Percentiles rank a stretch among this genome's conserved stretches.
phyloP scores from a whole-genome alignment of 345 rosid genomes.

The Aquilaria yunnanensis region DNA sequence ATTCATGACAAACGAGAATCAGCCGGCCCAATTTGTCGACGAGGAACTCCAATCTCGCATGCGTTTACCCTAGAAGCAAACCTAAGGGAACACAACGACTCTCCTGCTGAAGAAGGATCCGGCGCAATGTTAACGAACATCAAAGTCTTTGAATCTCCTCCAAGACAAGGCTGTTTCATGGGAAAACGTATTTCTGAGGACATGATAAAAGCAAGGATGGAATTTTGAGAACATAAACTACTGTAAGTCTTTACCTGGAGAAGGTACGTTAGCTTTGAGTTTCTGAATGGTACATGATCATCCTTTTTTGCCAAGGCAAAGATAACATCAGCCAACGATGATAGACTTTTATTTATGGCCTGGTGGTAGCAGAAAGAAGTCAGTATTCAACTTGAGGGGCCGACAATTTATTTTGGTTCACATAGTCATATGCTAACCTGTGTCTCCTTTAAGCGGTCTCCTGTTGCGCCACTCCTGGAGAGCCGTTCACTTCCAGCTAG shows the following conservation, averaged over 20 bases:
- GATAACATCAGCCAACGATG: slow-evolving; percentile 78
- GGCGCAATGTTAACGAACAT: slow-evolving; percentile 90
- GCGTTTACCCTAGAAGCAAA: slow-evolving; percentile 89
- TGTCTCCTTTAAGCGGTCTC: slow-evolving; percentile 91
- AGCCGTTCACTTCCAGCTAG: slow-evolving; percentile 97
- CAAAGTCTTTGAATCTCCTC: slow-evolving; percentile 83
- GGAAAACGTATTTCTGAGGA: neutral
- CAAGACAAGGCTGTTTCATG: slow-evolving; percentile 68
- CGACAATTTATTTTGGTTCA: neutral
- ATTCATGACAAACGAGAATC: slow-evolving; percentile 39
- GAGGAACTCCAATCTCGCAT: slow-evolving; percentile 78
- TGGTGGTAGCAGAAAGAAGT: slow-evolving; percentile 18
- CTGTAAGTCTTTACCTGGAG: slow-evolving; percentile 55
- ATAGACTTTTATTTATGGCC: slow-evolving; percentile 94
- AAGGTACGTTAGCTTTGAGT: slow-evolving; percentile 85
- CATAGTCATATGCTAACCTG: slow-evolving; percentile 37
- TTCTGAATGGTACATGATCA: slow-evolving; percentile 89
- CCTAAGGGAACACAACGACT: slow-evolving; percentile 77
- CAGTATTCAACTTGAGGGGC: slow-evolving; percentile 1
- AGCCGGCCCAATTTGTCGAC: slow-evolving; percentile 25
- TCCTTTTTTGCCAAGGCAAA: slow-evolving; percentile 93
- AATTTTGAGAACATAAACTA: too few species aligned
- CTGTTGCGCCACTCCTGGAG: slow-evolving; percentile 86
- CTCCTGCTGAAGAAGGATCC: slow-evolving; percentile 63
- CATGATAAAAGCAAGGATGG: neutral